Conservation (phyloP, 305 asterid species). For the Fraxinus ornus region DNA sequence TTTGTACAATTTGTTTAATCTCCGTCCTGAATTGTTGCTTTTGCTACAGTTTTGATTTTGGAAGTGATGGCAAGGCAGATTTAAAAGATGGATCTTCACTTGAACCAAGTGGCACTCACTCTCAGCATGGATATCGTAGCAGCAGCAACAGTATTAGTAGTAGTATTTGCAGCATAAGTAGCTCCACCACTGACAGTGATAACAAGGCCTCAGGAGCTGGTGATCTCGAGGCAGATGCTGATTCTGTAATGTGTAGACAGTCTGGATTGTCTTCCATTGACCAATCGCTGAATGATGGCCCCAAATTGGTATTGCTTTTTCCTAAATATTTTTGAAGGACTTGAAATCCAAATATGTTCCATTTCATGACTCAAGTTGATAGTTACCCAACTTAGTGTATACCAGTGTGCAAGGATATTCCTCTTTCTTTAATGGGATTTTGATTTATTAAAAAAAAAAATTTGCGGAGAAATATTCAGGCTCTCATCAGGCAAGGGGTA, state of each 20-base stretch:
- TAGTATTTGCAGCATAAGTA: slow-evolving; percentile 79
- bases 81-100: slow-evolving; percentile 60
- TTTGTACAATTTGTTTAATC: slow-evolving; percentile 10
- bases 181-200: slow-evolving; percentile 92
- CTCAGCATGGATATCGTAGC: slow-evolving; percentile 71
- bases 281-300: slow-evolving; percentile 59
- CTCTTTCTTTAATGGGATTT: background rate
- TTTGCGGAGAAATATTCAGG: background rate
- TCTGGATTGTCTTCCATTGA: slow-evolving; percentile 83
- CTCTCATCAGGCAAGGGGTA: background rate
- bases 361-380: background rate
- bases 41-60: slow-evolving; percentile 42
- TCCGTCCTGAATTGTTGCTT: slow-evolving; percentile 28
- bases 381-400: slow-evolving; percentile 10
- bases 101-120: slow-evolving; percentile 59
- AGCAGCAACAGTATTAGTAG: slow-evolving; percentile 92
- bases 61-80: slow-evolving; percentile 63
- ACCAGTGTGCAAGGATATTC: background rate
- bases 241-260: slow-evolving; percentile 79
- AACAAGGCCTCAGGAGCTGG: slow-evolving; percentile 67
- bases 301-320: slow-evolving; percentile 50
- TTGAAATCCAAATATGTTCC: slow-evolving; percentile 13
- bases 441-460: slow-evolving; percentile 5
- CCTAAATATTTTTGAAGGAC: slow-evolving; percentile 8
- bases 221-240: slow-evolving; percentile 99